Evolutionary conservation across 2,329 filamentous ascomycete genomes (phyloP), one percentile per base, ranked within the genome.

Genomic region (Westerdykella aurantiaca): DNA sequence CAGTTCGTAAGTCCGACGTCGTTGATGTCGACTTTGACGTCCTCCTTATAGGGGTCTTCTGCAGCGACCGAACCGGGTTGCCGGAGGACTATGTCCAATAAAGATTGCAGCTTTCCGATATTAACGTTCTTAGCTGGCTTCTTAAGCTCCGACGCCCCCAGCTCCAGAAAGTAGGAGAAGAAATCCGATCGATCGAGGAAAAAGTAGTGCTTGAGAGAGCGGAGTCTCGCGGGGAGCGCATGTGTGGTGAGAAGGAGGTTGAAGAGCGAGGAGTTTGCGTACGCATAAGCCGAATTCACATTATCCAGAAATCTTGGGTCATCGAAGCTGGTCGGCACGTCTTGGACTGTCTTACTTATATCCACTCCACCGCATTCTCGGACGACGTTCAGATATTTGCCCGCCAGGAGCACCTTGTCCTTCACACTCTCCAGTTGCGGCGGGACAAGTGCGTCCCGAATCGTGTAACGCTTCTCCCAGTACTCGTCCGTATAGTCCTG

Each of bases 401-500:
- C 93, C 14, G 93, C 93, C 29, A 98, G 76, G 2, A 98, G 75
- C 1, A 97, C 91, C 68, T 96, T 96, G 55, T 95, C 90, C 63
- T 93, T 93, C 53, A 97, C 85, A 22, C 80, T 82, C 62, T 93
- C 86, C 4, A 98, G 78, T 63, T 98, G 93, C 7, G 91, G 90
- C 3, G 93, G 93, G 1, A 97, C 83, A 47, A 95, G 86, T 39
- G 88, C 82, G 48, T 95, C 88, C 46, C 93, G 84, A 50, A 98
- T 85, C 4, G 93, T 97, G 63, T 98, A 98, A 50, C 93, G 80
- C 61, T 95, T 88, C 66, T 98, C 93, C 93, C 93, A 98, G 67
- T 98, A 98, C 61, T 98, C 93, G 65, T 98, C 93, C 0, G 91
- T 98, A 60, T 97, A 98, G 66, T 98, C 93, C 62, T 95, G 85